Evolutionary conservation across 352 stramenopile genomes (phyloP), one percentile per base, ranked within the genome.

Genomic region (Globisporangium emineosum): DNA sequence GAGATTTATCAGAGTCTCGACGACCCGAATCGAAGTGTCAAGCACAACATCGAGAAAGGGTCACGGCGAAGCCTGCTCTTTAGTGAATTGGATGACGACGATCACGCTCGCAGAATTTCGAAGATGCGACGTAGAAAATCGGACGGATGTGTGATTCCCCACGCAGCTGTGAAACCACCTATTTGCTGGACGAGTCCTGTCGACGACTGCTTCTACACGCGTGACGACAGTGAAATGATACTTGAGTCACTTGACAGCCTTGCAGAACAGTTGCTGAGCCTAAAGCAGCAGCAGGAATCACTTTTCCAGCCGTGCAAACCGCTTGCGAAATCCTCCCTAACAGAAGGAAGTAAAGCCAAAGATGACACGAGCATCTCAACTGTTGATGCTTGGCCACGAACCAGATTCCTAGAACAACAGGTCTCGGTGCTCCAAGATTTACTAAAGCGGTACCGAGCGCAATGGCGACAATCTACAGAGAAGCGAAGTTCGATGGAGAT

Each of bases 1-100:
- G 70, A 80, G 45, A 73, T 80, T 13, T 91, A 91, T 45, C 79
- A 91, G 70, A 77, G 67, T 13, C 65, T 88, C 2, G 77, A 85
- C 21, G 76, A 89, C 30, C 79, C 79, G 13, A 76, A 45, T 9
- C 45, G 25, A 6, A 56, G 21, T 5, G 35, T 30, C 2, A 74
- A 76, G 42, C 37, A 65, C 32, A 60, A 70, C 47, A 60, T 70
- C 35, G 65, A 62, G 37, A 42, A 47, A 64, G 52, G 53, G 42
- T n/a, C 23, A 12, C 25, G 19, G 2, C 53, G 49, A 17, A 57
- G 30, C 6, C 17, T 25, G 21, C 30, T 47, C 8, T 23, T 53
- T 13, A 6, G 1, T 17, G 53, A 53, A 12, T 7, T 13, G 15
- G 53, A 12, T 29, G 73, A 80, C 40, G 55, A 68, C 3, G 65